These are phyloP conservation scores for Hypoxylon sp. DNA, from an alignment of 2,329 filamentous ascomycete species.

Conservation along the genomic window DNA sequence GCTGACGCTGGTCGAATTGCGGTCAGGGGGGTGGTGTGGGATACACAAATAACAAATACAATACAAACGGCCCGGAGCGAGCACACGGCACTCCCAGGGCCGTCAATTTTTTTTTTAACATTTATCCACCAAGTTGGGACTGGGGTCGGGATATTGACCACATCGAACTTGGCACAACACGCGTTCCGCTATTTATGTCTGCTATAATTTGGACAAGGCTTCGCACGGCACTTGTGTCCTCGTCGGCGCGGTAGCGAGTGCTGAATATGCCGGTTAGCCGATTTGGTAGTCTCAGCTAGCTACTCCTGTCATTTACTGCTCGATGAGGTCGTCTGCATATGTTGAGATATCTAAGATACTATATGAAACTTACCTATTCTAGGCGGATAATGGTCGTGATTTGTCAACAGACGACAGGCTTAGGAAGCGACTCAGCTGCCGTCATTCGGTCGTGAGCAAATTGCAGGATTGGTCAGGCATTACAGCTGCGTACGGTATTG, in stretches of 20 bases:
- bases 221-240: conserved; percentile 32
- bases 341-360: neutral
- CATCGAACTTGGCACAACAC: conserved; percentile 27
- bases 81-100: conserved; percentile 21
- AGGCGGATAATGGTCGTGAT: conserved; percentile 1
- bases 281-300: conserved; percentile 12
- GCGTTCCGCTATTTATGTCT: conserved; percentile 23
- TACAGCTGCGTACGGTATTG: neutral
- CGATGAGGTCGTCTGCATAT: neutral
- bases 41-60: conserved; percentile 12
- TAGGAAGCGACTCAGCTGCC: conserved; percentile 13
- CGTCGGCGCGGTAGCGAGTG: conserved; percentile 21
- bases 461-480: conserved; percentile 1
- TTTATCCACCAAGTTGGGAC: conserved; percentile 42
- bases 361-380: conserved; percentile 11
- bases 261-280: conserved; percentile 38
- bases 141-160: conserved; percentile 29
- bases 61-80: conserved; percentile 20
- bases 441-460: conserved; percentile 5
- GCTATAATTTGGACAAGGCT: conserved; percentile 34
- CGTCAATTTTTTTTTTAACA: conserved; percentile 9
- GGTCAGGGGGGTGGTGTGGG: conserved; percentile 1
- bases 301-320: conserved; percentile 2
- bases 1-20: conserved; percentile 8
- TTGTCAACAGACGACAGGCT: neutral